phyloP scores from a whole-genome alignment of 352 stramenopile species.

The Phytophthora constricta region DNA sequence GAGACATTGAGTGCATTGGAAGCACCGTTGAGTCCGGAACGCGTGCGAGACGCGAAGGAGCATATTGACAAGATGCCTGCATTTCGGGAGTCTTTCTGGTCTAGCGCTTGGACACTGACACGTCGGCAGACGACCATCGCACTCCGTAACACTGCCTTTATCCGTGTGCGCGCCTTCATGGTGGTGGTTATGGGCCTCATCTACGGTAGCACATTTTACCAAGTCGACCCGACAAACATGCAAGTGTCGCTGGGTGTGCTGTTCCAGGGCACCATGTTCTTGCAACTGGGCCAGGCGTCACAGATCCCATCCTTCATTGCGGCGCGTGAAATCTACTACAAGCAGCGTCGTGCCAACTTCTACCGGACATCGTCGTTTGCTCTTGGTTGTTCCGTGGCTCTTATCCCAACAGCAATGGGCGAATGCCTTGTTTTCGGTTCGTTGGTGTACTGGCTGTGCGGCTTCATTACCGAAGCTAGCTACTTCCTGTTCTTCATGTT shows the following conservation, averaged over 20 bases:
- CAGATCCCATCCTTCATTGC: conserved; percentile 71
- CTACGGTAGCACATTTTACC: conserved; percentile 31
- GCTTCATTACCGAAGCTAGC: conserved; percentile 38
- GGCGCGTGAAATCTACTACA: conserved; percentile 63
- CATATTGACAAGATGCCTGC: conserved; percentile 61
- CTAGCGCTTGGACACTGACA: conserved; percentile 44
- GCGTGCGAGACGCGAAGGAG: conserved; percentile 4
- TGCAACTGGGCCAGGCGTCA: conserved; percentile 58
- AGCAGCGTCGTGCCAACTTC: conserved; percentile 85
- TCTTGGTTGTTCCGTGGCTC: conserved; percentile 26
- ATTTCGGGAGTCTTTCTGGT: conserved; percentile 49
- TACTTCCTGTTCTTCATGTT: conserved; percentile 32
- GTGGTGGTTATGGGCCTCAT: conserved; percentile 34
- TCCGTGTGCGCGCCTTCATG: conserved; percentile 27
- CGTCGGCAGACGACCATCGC: conserved; percentile 55
- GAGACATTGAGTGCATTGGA: conserved; percentile 68
- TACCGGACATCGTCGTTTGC: conserved; percentile 66
- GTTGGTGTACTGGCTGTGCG: conserved; percentile 90
- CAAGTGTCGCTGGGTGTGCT: conserved; percentile 61
- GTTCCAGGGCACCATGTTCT: conserved; percentile 73
- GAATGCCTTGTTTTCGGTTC: conserved; percentile 72
- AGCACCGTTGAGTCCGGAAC: conserved; percentile 9
- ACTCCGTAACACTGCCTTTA: conserved; percentile 25
- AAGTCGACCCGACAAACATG: conserved; percentile 25
- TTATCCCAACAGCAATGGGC: conserved; percentile 35